Evolutionary conservation across 148 eudicot species (phyloP).

Genomic region (Camellia granthamiana): DNA sequence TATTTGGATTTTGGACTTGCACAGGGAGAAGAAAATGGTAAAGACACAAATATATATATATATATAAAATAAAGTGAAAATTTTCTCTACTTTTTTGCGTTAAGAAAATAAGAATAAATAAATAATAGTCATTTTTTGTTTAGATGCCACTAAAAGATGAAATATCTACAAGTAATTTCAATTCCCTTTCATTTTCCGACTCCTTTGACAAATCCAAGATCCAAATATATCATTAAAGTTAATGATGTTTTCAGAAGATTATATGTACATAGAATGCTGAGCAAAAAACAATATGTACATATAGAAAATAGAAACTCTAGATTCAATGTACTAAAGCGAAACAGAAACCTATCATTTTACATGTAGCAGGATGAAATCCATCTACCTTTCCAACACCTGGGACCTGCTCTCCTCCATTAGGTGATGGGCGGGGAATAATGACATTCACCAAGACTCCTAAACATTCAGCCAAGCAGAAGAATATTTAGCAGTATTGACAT

Average conservation of each 20-base stretch:
- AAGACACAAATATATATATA: too few species aligned
- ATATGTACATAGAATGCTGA: neutral
- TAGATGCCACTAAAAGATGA: too few species aligned
- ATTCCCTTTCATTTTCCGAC: too few species aligned
- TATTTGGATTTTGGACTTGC: too few species aligned
- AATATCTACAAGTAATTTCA: too few species aligned
- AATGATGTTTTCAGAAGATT: neutral
- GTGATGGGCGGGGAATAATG: conserved; percentile 71
- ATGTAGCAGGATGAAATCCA: conserved; percentile 1
- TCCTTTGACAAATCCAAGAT: too few species aligned
- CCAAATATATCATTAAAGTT: neutral
- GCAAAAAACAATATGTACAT: neutral
- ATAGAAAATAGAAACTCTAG: neutral
- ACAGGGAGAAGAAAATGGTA: too few species aligned
- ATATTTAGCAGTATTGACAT: neutral
- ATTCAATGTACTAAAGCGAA: neutral
- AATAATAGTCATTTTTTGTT: too few species aligned
- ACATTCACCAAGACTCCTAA: conserved; percentile 68
- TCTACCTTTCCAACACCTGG: conserved; percentile 91
- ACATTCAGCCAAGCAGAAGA: neutral
- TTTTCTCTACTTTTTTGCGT: too few species aligned
- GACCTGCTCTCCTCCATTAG: conserved; percentile 50
- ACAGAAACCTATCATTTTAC: neutral
- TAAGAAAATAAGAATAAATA: too few species aligned
- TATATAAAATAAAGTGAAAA: too few species aligned